These are phyloP conservation scores for Penicillium sp. DNA, from an alignment of 2,329 filamentous ascomycete species.

Conservation along the genomic window DNA sequence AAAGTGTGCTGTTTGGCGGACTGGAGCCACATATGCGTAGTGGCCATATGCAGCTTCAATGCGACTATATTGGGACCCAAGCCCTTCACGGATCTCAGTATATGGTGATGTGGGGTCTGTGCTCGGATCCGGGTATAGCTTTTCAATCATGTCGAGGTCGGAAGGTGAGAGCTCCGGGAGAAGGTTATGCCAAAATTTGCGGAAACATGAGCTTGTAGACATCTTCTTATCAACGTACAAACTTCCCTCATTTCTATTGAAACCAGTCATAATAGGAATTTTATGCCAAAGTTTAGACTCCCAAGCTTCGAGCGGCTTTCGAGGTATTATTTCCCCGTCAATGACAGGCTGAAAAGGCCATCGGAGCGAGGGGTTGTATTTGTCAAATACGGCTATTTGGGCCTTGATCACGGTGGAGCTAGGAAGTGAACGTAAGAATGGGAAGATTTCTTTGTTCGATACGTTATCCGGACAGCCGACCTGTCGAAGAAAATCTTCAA, in stretches of 20 bases:
- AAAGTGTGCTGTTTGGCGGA: conserved; percentile 49
- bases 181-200: conserved; percentile 62
- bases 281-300: conserved; percentile 55
- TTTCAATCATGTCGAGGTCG: conserved; percentile 59
- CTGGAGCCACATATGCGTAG: conserved; percentile 53
- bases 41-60: conserved; percentile 53
- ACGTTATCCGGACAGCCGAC: conserved; percentile 34
- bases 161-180: conserved; percentile 59
- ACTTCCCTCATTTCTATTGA: conserved; percentile 70
- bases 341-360: conserved; percentile 71
- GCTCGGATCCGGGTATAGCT: conserved; percentile 65
- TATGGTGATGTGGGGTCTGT: conserved; percentile 33
- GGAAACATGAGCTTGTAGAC: conserved; percentile 56
- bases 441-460: neutral
- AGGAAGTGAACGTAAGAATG: conserved; percentile 23
- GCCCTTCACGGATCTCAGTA: conserved; percentile 22
- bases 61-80: conserved; percentile 58
- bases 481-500: conserved; percentile 43
- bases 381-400: conserved; percentile 47
- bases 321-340: conserved; percentile 62
- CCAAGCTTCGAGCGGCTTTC: conserved; percentile 62
- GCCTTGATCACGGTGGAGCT: conserved; percentile 40
- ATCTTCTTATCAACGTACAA: conserved; percentile 61
- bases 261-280: conserved; percentile 69
- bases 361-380: conserved; percentile 49